phyloP scores from a whole-genome alignment of 305 asterid genomes.

The Rubia tinctorum region DNA sequence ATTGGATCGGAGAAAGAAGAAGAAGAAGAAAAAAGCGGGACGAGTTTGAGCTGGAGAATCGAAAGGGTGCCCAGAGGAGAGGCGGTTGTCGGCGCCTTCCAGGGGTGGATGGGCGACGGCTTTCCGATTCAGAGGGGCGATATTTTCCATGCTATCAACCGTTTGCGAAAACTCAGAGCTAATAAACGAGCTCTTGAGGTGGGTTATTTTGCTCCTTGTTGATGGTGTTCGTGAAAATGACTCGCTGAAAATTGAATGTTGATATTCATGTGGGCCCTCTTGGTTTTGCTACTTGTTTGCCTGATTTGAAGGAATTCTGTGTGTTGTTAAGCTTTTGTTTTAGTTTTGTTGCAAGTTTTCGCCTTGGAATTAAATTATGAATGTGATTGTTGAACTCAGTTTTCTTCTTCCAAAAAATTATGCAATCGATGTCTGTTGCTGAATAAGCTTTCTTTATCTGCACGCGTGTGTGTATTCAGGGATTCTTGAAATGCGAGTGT shows the following conservation, averaged over 20 bases:
- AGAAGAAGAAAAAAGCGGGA: constrained; percentile 28
- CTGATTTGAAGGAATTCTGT: neutral
- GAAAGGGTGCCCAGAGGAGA: constrained; percentile 60
- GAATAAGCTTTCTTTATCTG: neutral
- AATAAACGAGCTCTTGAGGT: constrained; percentile 82
- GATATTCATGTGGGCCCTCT: neutral
- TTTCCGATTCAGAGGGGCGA: constrained; percentile 74
- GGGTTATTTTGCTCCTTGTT: neutral
- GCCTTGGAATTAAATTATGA: neutral
- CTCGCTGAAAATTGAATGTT: neutral
- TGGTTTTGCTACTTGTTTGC: neutral
- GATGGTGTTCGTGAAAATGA: constrained; percentile 48
- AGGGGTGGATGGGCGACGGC: constrained; percentile 96
- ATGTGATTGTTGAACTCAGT: neutral
- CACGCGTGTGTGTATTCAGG: too few species aligned
- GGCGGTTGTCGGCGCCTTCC: constrained; percentile 68
- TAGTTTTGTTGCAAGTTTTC: neutral
- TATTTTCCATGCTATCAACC: constrained; percentile 67
- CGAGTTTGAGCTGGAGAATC: constrained; percentile 59
- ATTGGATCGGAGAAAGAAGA: constrained; percentile 29
- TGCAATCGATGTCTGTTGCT: neutral
- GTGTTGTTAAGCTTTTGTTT: neutral
- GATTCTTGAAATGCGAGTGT: too few species aligned
- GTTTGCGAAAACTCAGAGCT: constrained; percentile 65
- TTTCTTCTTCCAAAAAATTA: neutral